Conservation (phyloP, 2,329 filamentous ascomycete species). For the Aspergillus hortae region DNA sequence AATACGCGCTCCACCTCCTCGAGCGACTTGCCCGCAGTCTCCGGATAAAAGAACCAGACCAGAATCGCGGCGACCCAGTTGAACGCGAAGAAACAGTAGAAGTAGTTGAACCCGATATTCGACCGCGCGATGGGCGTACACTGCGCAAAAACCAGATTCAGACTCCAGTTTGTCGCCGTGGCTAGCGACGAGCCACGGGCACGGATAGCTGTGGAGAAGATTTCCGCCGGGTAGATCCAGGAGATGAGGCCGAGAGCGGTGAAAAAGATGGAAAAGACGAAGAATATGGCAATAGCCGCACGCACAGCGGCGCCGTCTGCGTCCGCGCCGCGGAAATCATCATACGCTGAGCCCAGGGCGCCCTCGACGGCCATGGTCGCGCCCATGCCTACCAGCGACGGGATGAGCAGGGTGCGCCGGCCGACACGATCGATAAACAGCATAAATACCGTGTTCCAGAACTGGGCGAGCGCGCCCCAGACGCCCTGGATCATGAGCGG, state of each 20-base stretch:
- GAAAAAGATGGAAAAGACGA: slow-evolving; percentile 46
- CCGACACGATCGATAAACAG: slow-evolving; percentile 46
- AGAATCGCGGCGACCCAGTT: slow-evolving; percentile 42
- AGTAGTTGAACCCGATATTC: slow-evolving; percentile 47
- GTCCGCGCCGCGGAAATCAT: slow-evolving; percentile 24
- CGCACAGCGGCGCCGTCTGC: slow-evolving; percentile 37
- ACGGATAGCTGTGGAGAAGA: slow-evolving; percentile 45
- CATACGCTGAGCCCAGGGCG: slow-evolving; percentile 34
- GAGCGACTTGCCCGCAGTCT: slow-evolving; percentile 28
- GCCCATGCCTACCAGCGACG: slow-evolving; percentile 43
- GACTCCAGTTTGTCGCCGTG: slow-evolving; percentile 45
- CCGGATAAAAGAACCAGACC: slow-evolving; percentile 33
- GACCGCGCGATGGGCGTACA: slow-evolving; percentile 46
- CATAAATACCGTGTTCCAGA: slow-evolving; percentile 49
- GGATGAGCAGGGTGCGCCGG: slow-evolving; percentile 48
- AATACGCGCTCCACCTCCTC: slow-evolving; percentile 32
- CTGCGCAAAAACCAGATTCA: slow-evolving; percentile 49
- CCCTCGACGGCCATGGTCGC: slow-evolving; percentile 40
- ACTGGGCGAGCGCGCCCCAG: slow-evolving; percentile 47
- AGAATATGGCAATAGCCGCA: slow-evolving; percentile 47
- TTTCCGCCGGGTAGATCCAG: slow-evolving; percentile 47
- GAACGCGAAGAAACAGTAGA: slow-evolving; percentile 49
- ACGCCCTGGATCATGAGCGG: slow-evolving; percentile 52
- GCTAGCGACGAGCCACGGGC: slow-evolving; percentile 42
- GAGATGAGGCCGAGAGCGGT: slow-evolving; percentile 45